Conservation (phyloP, 2,329 filamentous ascomycete species). For the Byssothecium circinans region DNA sequence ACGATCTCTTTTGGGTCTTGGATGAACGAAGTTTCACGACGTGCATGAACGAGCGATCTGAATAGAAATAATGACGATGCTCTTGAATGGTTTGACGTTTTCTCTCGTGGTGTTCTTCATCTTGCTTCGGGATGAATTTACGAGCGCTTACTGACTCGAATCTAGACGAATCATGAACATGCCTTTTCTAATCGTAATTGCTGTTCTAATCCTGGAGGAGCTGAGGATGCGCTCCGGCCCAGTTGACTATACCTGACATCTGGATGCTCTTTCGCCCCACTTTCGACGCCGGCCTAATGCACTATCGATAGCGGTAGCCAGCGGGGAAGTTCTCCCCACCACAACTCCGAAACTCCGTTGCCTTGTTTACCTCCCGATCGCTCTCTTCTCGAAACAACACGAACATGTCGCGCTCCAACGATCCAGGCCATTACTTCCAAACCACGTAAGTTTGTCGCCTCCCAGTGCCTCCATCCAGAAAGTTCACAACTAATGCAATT, state of each 20-base stretch:
- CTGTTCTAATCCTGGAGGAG: background rate
- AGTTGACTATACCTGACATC: too few species aligned
- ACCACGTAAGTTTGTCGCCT: constrained; percentile 68
- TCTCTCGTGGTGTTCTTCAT: constrained; percentile 10
- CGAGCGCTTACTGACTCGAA: background rate
- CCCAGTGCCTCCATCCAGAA: background rate
- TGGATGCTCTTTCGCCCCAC: too few species aligned
- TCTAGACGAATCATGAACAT: background rate
- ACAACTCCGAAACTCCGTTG: background rate
- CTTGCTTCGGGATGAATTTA: too few species aligned
- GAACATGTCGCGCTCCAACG: constrained; percentile 47
- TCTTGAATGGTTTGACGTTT: constrained; percentile 14
- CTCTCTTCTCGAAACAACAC: constrained; percentile 6
- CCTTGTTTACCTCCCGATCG: background rate
- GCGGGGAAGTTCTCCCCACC: background rate
- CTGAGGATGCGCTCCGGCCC: background rate
- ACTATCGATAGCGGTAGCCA: background rate
- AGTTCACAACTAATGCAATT: constrained; percentile 22
- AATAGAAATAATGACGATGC: constrained; percentile 18
- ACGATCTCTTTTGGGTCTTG: constrained; percentile 18
- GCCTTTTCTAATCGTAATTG: background rate
- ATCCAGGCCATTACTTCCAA: constrained; percentile 87
- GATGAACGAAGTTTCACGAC: background rate
- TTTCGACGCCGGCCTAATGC: background rate
- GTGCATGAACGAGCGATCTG: constrained; percentile 7